Percentiles rank a stretch among this genome's conserved stretches.
Evolutionary conservation across 495 filamentous ascomycete species (phyloP).

Genomic region (Penicillium pancosmium): DNA sequence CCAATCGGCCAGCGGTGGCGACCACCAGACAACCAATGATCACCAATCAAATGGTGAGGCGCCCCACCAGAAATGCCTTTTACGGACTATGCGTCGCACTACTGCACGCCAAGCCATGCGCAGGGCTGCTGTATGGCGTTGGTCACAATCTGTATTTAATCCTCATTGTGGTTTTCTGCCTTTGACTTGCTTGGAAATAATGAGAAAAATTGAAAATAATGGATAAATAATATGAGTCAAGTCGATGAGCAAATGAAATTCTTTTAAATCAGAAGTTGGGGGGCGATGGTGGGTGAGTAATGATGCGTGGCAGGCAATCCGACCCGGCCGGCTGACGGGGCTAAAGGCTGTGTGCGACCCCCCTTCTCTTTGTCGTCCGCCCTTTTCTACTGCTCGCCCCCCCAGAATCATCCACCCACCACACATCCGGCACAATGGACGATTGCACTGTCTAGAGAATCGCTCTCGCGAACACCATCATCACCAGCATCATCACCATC

Average conservation of each 20-base stretch:
- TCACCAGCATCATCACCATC: neutral
- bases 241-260: neutral
- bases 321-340: slow-evolving; percentile 8
- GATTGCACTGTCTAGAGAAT: slow-evolving; percentile 13
- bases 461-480: slow-evolving; percentile 7
- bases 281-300: slow-evolving; percentile 8
- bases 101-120: slow-evolving; percentile 13
- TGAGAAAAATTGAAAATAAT: neutral
- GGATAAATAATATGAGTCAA: neutral
- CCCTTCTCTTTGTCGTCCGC: slow-evolving; percentile 8
- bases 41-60: neutral
- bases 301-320: slow-evolving; percentile 5
- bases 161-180: neutral
- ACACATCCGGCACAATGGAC: slow-evolving; percentile 25
- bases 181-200: neutral
- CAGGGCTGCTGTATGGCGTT: neutral
- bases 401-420: slow-evolving; percentile 10
- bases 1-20: slow-evolving; percentile 5
- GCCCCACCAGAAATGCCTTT: neutral
- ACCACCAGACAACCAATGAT: neutral
- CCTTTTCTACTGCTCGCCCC: slow-evolving; percentile 14
- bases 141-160: slow-evolving; percentile 17
- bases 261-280: neutral
- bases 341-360: slow-evolving; percentile 10
- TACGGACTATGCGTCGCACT: slow-evolving; percentile 12